These are phyloP conservation scores for Teratosphaeria zuluensis DNA, from an alignment of 2,329 filamentous ascomycete genomes.

Conservation along the genomic window DNA sequence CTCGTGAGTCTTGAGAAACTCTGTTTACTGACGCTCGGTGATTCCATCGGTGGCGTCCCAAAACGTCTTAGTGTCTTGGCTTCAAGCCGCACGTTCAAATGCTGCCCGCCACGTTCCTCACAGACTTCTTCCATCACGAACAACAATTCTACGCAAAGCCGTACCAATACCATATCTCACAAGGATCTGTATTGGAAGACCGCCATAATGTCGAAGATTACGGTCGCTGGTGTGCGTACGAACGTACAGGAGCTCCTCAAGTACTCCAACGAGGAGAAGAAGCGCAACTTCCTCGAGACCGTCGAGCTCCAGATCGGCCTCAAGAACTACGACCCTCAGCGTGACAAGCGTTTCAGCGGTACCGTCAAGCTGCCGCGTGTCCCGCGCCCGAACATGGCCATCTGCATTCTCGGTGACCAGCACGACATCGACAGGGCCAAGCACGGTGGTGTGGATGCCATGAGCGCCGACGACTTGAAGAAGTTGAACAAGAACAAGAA, in stretches of 20 bases:
- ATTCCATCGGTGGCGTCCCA: background rate
- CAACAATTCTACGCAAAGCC: constrained; percentile 24
- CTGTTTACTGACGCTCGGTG: too few relatives aligned
- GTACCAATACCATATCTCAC: constrained; percentile 22
- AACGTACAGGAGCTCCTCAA: constrained; percentile 91
- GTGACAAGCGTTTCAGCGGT: constrained; percentile 99
- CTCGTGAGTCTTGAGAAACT: background rate
- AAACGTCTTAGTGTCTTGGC: constrained; percentile 1
- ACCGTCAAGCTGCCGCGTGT: constrained; percentile 91
- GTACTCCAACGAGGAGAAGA: constrained; percentile 53
- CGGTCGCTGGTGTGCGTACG: constrained; percentile 83
- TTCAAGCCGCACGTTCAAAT: background rate
- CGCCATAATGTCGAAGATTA: constrained; percentile 66
- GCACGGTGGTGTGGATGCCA: constrained; percentile 96
- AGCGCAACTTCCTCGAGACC: constrained; percentile 36
- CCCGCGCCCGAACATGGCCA: constrained; percentile 81
- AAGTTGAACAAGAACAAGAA: constrained; percentile 99
- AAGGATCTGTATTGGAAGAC: constrained; percentile 39
- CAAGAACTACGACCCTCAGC: constrained; percentile 97
- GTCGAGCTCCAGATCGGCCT: constrained; percentile 79
- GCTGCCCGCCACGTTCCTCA: background rate
- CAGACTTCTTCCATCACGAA: constrained; percentile 9
- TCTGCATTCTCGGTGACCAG: constrained; percentile 85
- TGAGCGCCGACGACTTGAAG: constrained; percentile 98
- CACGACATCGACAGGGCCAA: constrained; percentile 99